Evolutionary conservation across 768 basidiomycete genomes (phyloP).

Genomic region (Agaricus blazei): DNA sequence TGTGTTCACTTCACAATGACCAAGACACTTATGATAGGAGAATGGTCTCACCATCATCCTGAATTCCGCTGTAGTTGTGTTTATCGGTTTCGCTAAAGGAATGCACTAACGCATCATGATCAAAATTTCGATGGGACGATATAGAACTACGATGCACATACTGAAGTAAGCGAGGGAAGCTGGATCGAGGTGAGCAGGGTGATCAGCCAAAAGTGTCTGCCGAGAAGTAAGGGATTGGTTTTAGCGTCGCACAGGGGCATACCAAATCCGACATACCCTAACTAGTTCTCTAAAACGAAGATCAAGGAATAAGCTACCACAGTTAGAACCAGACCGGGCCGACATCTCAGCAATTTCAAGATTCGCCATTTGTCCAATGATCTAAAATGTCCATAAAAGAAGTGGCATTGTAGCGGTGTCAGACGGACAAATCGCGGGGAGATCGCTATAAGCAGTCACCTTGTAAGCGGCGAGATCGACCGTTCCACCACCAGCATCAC

Average conservation of each 20-base stretch:
- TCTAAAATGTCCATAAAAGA: constrained; percentile 31
- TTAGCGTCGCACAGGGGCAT: not conserved
- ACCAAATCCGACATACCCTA: constrained; percentile 30
- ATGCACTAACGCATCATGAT: constrained; percentile 44
- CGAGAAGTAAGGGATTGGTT: not conserved
- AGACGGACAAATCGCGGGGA: not conserved
- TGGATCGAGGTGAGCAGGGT: constrained; percentile 79
- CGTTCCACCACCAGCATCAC: constrained; percentile 85
- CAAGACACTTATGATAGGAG: not conserved
- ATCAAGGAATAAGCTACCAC: constrained; percentile 85
- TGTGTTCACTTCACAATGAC: constrained; percentile 1
- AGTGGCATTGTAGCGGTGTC: not conserved
- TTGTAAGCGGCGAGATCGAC: constrained; percentile 62
- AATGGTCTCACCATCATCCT: constrained; percentile 61
- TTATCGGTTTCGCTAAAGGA: constrained; percentile 89
- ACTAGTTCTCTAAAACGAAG: constrained; percentile 82
- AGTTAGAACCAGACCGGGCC: constrained; percentile 82
- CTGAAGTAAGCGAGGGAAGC: constrained; percentile 82
- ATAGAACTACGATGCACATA: constrained; percentile 19
- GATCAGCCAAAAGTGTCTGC: constrained; percentile 62
- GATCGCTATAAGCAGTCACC: constrained; percentile 17
- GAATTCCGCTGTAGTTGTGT: constrained; percentile 63
- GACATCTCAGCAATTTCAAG: constrained; percentile 93
- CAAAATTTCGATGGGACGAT: constrained; percentile 4
- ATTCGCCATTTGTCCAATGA: constrained; percentile 72